Evolutionary conservation across 495 filamentous ascomycete genomes (phyloP).

Genomic region (Aspergillus funiculosus): DNA sequence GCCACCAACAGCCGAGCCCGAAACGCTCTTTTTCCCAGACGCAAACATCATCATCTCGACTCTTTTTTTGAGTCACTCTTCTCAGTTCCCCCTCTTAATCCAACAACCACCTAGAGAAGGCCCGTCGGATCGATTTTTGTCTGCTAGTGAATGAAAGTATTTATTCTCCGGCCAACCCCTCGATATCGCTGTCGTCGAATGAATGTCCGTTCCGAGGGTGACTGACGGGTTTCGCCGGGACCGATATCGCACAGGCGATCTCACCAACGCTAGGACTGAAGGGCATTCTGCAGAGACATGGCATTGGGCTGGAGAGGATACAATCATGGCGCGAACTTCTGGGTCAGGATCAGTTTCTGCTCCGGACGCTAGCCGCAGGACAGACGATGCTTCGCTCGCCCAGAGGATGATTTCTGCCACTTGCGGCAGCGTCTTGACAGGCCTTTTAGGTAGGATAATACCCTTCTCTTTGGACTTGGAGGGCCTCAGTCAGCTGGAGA

Average conservation of each 20-base stretch:
- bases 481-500: too few relatives aligned
- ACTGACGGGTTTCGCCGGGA: conserved; percentile 19
- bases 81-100: background rate
- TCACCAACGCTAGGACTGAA: conserved; percentile 11
- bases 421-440: conserved; percentile 82
- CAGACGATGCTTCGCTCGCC: conserved; percentile 59
- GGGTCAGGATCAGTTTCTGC: conserved; percentile 23
- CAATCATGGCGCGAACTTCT: conserved; percentile 34
- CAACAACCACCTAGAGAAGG: too few relatives aligned
- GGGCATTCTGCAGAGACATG: conserved; percentile 29
- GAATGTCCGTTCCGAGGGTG: conserved; percentile 24
- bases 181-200: conserved; percentile 13
- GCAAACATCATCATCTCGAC: conserved; percentile 5
- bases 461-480: background rate
- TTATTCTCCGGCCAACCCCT: too few relatives aligned
- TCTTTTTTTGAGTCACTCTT: background rate
- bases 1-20: conserved; percentile 22
- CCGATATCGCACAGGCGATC: conserved; percentile 24
- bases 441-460: conserved; percentile 63
- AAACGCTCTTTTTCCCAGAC: conserved; percentile 21
- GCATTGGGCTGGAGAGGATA: conserved; percentile 28
- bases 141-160: too few relatives aligned
- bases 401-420: conserved; percentile 96
- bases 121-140: too few relatives aligned
- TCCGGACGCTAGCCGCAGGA: conserved; percentile 12